Base-by-base conservation (phyloP, 352 stramenopile genomes). In the Pythium dissotocum region DNA sequence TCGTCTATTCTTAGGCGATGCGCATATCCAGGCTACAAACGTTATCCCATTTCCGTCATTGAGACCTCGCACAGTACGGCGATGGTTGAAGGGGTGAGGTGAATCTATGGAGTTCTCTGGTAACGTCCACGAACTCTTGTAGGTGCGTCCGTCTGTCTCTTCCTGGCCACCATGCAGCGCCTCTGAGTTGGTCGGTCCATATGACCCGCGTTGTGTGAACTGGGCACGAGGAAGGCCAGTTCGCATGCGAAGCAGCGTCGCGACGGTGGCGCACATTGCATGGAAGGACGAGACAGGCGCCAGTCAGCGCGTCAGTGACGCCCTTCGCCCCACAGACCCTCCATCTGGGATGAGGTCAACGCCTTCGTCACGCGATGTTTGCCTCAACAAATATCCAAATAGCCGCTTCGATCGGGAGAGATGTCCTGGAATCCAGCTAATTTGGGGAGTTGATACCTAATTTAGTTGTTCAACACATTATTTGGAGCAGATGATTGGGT, bases 1-100 rank as follows among this genome's bases (percentile, higher is more conserved):
- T 24, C 18, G 8, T 33, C 58, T 65, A 65, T 65, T 65, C 28
- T 65, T 58, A 63, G 58, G 9, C 28, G 26, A 40, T 33, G 14
- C 48, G 58, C 58, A 57, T 65, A 65, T 65, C 58, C 58, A 57
- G 32, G n/a, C 16, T 36, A 24, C 18, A 36, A 35, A 21, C 40
- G 40, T 48, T 48, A 48, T 48, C 4, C 40, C n/a, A 6, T 8
- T 24, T 24, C 21, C 21, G 21, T 24, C 21, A 24, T 24, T 24
- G 21, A 24, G 21, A 24, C 21, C 21, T 24, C 21, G 21, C 21
- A 24, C 21, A 24, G 21, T 24, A 24, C 21, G 21, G 21, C 21
- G 21, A 24, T 24, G 21, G 21, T 24, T 36, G 24, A 6, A 56
- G 46, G 9, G 46, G 13, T 2, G 18, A 8, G 18, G 8, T 30